A percentile compares a stretch with the other conserved stretches of the same genome.
These are phyloP conservation scores for Tanacetum coccineum DNA, from an alignment of 129 eudicot species.

Conservation along the genomic window DNA sequence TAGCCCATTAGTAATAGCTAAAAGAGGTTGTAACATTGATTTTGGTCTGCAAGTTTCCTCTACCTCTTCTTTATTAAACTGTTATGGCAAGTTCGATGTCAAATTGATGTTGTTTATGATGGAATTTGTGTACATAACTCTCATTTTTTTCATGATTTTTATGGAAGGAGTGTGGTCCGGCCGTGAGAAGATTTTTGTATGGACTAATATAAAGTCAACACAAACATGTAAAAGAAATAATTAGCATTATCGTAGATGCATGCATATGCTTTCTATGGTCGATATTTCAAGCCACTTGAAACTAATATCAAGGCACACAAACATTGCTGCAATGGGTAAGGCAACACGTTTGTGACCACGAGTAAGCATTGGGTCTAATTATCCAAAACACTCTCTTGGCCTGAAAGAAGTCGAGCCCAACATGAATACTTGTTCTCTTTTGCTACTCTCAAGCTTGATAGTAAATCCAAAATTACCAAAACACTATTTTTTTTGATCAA, in stretches of 20 bases:
- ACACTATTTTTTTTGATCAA: conserved; percentile 21
- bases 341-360: background rate
- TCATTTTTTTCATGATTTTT: too few species aligned
- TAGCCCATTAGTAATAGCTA: too few species aligned
- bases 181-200: background rate
- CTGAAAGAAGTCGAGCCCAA: conserved; percentile 12
- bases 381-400: too few species aligned
- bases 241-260: too few species aligned
- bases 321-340: background rate
- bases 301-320: conserved; percentile 20
- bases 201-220: conserved; percentile 13
- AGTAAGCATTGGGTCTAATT: too few species aligned
- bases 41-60: background rate
- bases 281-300: conserved; percentile 19
- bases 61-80: too few species aligned
- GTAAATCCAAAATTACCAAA: too few species aligned
- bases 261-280: conserved; percentile 25
- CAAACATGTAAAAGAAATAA: too few species aligned
- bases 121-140: too few species aligned
- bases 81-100: background rate
- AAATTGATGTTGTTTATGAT: background rate
- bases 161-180: background rate
- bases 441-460: conserved; percentile 12
- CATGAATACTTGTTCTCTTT: conserved; percentile 24
- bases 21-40: too few species aligned